phyloP scores from a whole-genome alignment of 1,284 basidiomycete species.

The Megacollybia platyphylla region DNA sequence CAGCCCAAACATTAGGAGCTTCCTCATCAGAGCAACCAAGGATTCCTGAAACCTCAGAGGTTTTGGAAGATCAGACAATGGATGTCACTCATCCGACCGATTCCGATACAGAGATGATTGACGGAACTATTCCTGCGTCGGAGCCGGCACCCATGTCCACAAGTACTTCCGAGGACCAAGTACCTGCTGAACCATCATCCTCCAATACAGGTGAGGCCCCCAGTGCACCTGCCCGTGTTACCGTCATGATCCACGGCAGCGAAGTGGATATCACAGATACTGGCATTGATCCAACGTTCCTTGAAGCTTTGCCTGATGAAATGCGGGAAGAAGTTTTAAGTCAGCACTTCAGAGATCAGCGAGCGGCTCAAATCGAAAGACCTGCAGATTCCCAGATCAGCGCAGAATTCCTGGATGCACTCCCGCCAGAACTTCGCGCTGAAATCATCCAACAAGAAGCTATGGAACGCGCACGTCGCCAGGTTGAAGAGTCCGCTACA shows the following conservation, averaged over 20 bases:
- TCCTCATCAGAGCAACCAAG: not conserved
- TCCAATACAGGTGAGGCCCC: slow-evolving; percentile 9
- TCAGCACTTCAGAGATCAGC: slow-evolving; percentile 90
- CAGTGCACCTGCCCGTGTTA: slow-evolving; percentile 40
- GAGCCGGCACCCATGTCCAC: slow-evolving; percentile 8
- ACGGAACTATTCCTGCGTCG: slow-evolving; percentile 13
- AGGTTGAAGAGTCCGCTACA: slow-evolving; percentile 30
- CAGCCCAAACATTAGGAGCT: not conserved
- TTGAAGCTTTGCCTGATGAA: slow-evolving; percentile 95
- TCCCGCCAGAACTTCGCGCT: slow-evolving; percentile 91
- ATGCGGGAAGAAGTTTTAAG: slow-evolving; percentile 98
- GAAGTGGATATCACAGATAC: slow-evolving; percentile 98
- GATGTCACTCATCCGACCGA: slow-evolving; percentile 20
- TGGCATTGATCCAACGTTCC: slow-evolving; percentile 95
- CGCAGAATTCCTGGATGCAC: slow-evolving; percentile 88
- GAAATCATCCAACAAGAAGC: slow-evolving; percentile 96
- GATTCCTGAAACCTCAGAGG: slow-evolving; percentile 9
- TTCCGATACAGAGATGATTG: slow-evolving; percentile 29
- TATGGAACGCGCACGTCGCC: slow-evolving; percentile 61
- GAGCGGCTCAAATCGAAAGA: slow-evolving; percentile 59
- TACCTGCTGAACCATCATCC: slow-evolving; percentile 13
- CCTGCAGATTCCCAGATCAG: slow-evolving; percentile 83
- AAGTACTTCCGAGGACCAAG: slow-evolving; percentile 11
- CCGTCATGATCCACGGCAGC: slow-evolving; percentile 83
- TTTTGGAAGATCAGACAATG: slow-evolving; percentile 14